Percentiles rank a stretch among this genome's conserved stretches.
Conservation (phyloP, 768 basidiomycete genomes). For the Hygrophorus pudorinus region DNA sequence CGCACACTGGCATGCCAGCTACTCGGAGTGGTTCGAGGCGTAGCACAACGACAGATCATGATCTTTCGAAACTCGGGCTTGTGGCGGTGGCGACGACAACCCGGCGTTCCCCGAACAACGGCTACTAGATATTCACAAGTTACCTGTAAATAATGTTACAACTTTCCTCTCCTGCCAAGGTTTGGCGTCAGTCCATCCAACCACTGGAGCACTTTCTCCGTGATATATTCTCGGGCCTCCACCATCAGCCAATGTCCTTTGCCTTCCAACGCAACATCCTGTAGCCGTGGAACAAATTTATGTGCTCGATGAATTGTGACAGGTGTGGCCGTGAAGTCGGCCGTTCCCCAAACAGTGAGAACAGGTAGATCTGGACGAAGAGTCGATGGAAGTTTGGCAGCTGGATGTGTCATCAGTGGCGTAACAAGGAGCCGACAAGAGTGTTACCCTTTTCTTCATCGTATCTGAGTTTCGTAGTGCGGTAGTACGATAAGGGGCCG, state of each 20-base stretch:
- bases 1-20: too few species aligned
- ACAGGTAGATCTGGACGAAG: slow-evolving; percentile 43
- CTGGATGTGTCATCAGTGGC: slow-evolving; percentile 18
- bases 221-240: slow-evolving; percentile 48
- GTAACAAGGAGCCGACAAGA: slow-evolving; percentile 1
- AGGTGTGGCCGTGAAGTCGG: slow-evolving; percentile 38
- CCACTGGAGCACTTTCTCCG: slow-evolving; percentile 38
- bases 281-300: slow-evolving; percentile 41
- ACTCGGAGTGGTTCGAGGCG: too few species aligned
- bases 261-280: slow-evolving; percentile 42
- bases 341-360: slow-evolving; percentile 50
- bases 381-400: slow-evolving; percentile 31
- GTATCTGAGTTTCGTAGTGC: slow-evolving; percentile 47
- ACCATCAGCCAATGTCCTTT: slow-evolving; percentile 64
- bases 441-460: slow-evolving; percentile 49
- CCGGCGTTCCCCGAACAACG: too few species aligned
- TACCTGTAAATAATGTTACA: too few species aligned
- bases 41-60: too few species aligned
- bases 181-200: slow-evolving; percentile 24
- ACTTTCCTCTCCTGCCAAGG: background rate
- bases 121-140: too few species aligned
- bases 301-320: slow-evolving; percentile 30
- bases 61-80: too few species aligned
- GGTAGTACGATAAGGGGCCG: slow-evolving; percentile 73
- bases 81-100: background rate